Evolutionary conservation across 108 stramenopile species (phyloP).

Genomic region (Cylindrotheca closterium): DNA sequence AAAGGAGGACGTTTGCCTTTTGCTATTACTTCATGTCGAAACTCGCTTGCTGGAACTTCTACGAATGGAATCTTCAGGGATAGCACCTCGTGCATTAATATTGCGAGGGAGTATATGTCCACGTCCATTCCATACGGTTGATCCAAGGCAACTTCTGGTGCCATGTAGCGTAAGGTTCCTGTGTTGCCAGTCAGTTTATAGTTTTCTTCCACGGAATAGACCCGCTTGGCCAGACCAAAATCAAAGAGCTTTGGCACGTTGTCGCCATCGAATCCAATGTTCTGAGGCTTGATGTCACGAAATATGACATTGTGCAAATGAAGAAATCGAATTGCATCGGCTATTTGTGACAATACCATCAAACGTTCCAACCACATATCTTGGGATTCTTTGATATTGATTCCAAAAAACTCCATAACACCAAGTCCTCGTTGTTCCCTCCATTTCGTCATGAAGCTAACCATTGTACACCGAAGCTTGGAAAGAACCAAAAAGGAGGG

Average conservation of each 20-base stretch:
- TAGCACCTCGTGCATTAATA: conserved; percentile 37
- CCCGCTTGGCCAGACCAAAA: conserved; percentile 32
- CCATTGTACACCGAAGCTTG: conserved; percentile 31
- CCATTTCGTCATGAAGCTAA: conserved; percentile 46
- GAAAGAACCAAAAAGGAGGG: conserved; percentile 54
- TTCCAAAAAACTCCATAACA: background rate
- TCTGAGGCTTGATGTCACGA: conserved; percentile 24
- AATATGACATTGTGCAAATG: conserved; percentile 20
- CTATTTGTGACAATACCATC: conserved; percentile 12
- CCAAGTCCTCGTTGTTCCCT: conserved; percentile 15
- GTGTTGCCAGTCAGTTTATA: conserved; percentile 8
- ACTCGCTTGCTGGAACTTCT: conserved; percentile 4
- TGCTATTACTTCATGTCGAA: conserved; percentile 5
- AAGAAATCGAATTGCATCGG: conserved; percentile 22
- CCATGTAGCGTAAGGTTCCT: conserved; percentile 35
- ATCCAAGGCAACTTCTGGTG: conserved; percentile 32
- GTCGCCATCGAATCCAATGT: conserved; percentile 19
- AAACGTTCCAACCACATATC: conserved; percentile 20
- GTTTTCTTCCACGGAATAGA: conserved; percentile 13
- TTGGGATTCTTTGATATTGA: background rate
- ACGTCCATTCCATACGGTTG: conserved; percentile 33
- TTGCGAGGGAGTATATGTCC: conserved; percentile 56
- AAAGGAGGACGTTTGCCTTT: conserved; percentile 7
- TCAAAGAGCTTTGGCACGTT: conserved; percentile 30
- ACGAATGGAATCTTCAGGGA: conserved; percentile 23